Evolutionary conservation across 2,329 filamentous ascomycete species (phyloP).

Genomic region (Colletotrichum orchidophilum): DNA sequence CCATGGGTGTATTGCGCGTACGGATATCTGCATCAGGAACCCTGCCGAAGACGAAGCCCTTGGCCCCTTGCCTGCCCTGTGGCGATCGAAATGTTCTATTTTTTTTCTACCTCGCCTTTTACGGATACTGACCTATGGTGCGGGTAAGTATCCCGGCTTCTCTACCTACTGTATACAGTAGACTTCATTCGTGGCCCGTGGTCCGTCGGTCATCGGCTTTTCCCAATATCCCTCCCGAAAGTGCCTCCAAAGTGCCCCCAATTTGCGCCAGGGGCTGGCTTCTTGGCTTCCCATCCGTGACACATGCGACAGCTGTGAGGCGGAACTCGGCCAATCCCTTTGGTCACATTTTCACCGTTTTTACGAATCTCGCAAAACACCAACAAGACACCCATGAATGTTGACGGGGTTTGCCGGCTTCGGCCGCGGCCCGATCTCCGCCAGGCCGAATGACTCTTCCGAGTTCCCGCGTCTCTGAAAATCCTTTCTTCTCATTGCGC

Average conservation of each 20-base stretch:
- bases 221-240: neutral
- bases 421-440: conserved; percentile 2
- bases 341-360: conserved; percentile 9
- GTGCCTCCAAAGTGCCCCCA: neutral
- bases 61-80: conserved; percentile 27
- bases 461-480: neutral
- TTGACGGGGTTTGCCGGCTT: conserved; percentile 1
- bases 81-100: conserved; percentile 33
- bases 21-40: conserved; percentile 32
- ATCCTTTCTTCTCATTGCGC: conserved; percentile 8
- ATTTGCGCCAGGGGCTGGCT: neutral
- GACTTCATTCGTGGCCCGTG: no score
- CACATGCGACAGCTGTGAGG: conserved; percentile 11
- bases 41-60: conserved; percentile 5
- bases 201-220: neutral
- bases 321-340: neutral
- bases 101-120: neutral
- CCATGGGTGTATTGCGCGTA: conserved; percentile 30
- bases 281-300: conserved; percentile 26
- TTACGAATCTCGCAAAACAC: conserved; percentile 10
- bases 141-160: no score
- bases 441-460: conserved; percentile 5
- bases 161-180: no score
- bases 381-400: neutral
- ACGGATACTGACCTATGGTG: no score